Base-by-base conservation (phyloP, 164 flowering plant species). In the Nymphaea thermarum region DNA sequence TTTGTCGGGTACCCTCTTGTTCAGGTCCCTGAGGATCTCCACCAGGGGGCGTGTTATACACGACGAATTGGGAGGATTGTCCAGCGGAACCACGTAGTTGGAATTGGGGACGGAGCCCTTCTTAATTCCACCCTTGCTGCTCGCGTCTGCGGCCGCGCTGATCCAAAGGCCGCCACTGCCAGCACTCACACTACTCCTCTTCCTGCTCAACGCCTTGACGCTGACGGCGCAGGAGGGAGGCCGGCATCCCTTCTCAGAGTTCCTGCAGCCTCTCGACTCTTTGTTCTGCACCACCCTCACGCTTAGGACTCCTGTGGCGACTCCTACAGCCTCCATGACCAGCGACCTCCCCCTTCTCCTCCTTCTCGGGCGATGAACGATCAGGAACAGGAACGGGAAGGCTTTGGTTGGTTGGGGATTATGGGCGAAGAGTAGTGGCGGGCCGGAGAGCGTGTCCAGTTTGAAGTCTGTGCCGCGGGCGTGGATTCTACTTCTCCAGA, bases 21-120 rank as follows among this genome's bases (percentile, higher is more conserved):
- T 93, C 67, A 93, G 92, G 77, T 93, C 98, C 62, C 98, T 80
- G 42, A 93, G 84, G 73, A 87, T 89, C 86, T 93, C 93, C 4
- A 76, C 85, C 0, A 92, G 82, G 10, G 98, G 98, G 3, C 98
- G 83, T 10, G 88, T 87, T 63, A 92, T 80, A 73, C 83, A 85
- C 15, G 89, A 73, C 0, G 83, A 64, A 42, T 15, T 64, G 4
- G 64, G 18, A 15, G 70, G 74, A n/a, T 79, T 82, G 75, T 89
- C 94, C 16, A 89, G 69, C 14, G 98, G 98, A 36, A 92, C 98
- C 77, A 92, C 94, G 61, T 92, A 92, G 68, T 92, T 92, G 3
- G 86, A 76, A 67, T 79, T 85, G 42, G 88, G 80, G 8, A 82
- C 85, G 2, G 72, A 74, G 18, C 65, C 51, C 64, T 67, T 72